A percentile compares a stretch with the other conserved stretches of the same genome.
Evolutionary conservation across 345 rosid species (phyloP).

Genomic region (Arabis hirsuta): DNA sequence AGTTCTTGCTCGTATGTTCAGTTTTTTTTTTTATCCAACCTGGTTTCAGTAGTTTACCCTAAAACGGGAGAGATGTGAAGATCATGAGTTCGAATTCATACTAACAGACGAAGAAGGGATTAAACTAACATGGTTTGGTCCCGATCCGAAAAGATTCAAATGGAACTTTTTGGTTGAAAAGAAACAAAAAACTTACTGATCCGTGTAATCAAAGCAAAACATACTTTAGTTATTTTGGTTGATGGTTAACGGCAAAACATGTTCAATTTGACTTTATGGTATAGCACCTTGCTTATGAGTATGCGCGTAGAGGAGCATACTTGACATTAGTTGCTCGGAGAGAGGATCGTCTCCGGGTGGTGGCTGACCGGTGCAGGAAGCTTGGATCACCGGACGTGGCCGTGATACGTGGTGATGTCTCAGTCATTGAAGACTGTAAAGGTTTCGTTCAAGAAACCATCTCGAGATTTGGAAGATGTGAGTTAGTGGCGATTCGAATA

Average conservation of each 20-base stretch:
- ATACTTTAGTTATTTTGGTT: not conserved
- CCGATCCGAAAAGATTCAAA: too few species aligned
- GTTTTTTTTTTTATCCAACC: not conserved
- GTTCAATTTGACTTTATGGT: not conserved
- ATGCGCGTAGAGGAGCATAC: slow-evolving; percentile 41
- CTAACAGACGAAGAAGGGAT: too few species aligned
- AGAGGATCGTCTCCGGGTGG: slow-evolving; percentile 39
- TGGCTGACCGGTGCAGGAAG: slow-evolving; percentile 29
- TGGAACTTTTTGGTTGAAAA: too few species aligned
- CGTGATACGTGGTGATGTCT: slow-evolving; percentile 39
- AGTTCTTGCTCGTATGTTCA: not conserved
- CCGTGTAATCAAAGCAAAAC: not conserved
- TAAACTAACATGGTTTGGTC: too few species aligned
- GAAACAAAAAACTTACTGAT: not conserved
- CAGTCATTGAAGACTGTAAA: slow-evolving; percentile 44
- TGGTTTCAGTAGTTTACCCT: too few species aligned
- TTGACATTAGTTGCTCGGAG: slow-evolving; percentile 44
- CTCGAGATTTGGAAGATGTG: slow-evolving; percentile 40
- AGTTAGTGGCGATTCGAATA: not conserved
- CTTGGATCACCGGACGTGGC: slow-evolving; percentile 47
- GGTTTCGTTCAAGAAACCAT: slow-evolving; percentile 40
- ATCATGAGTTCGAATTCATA: too few species aligned
- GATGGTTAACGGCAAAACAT: not conserved
- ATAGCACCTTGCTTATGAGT: slow-evolving; percentile 38
- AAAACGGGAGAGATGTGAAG: too few species aligned